Percentiles rank a stretch among this genome's conserved stretches.
Conservation (phyloP, 2,329 filamentous ascomycete genomes). For the Clonostachys rhizophaga region DNA sequence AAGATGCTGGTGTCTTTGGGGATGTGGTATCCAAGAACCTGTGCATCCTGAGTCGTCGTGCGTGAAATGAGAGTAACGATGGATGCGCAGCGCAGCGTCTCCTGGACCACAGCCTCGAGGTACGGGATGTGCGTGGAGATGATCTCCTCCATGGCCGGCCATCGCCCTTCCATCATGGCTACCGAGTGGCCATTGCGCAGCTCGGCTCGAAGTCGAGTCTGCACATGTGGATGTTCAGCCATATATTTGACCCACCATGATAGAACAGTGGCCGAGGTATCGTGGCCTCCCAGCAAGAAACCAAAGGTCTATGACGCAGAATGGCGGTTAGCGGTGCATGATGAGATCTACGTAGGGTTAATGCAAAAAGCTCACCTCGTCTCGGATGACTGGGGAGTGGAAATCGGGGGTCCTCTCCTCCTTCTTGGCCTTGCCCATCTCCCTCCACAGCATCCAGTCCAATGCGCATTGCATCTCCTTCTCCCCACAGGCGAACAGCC, state of each 20-base stretch:
- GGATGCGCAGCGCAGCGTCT: conserved; percentile 22
- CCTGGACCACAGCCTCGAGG: conserved; percentile 29
- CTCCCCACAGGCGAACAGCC: conserved; percentile 5
- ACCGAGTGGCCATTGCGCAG: conserved; percentile 11
- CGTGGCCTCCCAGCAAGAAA: conserved; percentile 20
- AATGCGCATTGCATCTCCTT: conserved; percentile 12
- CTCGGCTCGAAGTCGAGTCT: conserved; percentile 14
- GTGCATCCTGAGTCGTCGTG: conserved; percentile 9
- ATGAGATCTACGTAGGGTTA: neutral
- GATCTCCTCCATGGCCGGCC: conserved; percentile 22
- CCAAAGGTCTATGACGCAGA: conserved; percentile 12
- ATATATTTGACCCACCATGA: conserved; percentile 22
- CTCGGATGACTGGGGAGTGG: conserved; percentile 21
- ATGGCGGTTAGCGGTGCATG: neutral
- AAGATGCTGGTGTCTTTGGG: conserved; percentile 13
- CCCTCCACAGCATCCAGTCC: conserved; percentile 25
- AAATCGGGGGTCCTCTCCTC: conserved; percentile 19
- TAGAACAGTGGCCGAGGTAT: conserved; percentile 17
- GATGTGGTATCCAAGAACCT: conserved; percentile 14
- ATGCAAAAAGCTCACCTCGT: conserved; percentile 17
- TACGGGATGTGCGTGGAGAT: conserved; percentile 17
- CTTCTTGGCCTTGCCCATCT: conserved; percentile 20
- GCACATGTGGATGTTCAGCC: conserved; percentile 10
- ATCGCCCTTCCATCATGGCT: conserved; percentile 12
- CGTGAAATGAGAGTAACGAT: conserved; percentile 21